phyloP scores from a whole-genome alignment of 805 yeast genomes.

The Wickerhamiella nectarea region DNA sequence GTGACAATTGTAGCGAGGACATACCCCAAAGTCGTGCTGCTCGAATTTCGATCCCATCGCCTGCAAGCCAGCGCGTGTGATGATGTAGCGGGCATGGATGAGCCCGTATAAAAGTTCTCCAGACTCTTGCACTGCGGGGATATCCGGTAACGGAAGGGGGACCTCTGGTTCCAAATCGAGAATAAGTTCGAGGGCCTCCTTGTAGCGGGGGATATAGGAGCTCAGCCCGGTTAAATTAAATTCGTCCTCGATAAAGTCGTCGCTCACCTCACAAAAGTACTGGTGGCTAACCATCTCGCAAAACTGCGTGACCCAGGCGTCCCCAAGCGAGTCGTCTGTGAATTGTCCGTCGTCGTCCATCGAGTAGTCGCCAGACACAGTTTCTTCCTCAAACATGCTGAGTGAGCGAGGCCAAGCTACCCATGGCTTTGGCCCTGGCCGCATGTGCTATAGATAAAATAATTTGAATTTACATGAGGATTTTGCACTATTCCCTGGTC shows the following conservation, averaged over 20 bases:
- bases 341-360: not conserved
- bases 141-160: slow-evolving; percentile 47
- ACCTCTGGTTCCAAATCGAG: slow-evolving; percentile 59
- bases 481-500: not conserved
- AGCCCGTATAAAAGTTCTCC: slow-evolving; percentile 89
- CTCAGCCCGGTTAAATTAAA: slow-evolving; percentile 86
- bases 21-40: slow-evolving; percentile 74
- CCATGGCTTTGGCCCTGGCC: too few relatives aligned
- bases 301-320: slow-evolving; percentile 61
- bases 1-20: slow-evolving; percentile 82
- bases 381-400: not conserved
- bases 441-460: too few relatives aligned
- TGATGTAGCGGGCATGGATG: slow-evolving; percentile 82
- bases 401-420: not conserved
- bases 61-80: slow-evolving; percentile 79
- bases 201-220: slow-evolving; percentile 73
- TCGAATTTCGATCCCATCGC: slow-evolving; percentile 84
- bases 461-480: too few relatives aligned
- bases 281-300: slow-evolving; percentile 74
- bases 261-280: slow-evolving; percentile 81
- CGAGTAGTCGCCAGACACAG: not conserved
- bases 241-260: slow-evolving; percentile 90
- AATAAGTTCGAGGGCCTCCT: slow-evolving; percentile 83
- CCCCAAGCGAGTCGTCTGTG: slow-evolving; percentile 11
- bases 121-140: slow-evolving; percentile 69